These are phyloP conservation scores for Fusarium verrucosum DNA, from an alignment of 2,329 filamentous ascomycete genomes.

Conservation along the genomic window DNA sequence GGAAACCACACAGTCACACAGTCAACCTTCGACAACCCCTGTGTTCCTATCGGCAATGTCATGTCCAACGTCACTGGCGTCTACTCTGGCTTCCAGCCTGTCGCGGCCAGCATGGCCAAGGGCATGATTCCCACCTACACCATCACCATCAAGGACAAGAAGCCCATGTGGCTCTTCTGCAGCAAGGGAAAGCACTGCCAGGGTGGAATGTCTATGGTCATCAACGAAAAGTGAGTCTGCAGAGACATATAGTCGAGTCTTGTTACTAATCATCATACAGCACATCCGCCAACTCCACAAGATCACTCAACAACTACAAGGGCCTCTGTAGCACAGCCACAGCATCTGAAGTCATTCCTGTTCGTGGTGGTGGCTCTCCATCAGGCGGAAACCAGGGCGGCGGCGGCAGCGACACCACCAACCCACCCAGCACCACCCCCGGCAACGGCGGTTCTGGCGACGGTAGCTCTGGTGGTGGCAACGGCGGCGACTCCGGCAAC, in stretches of 20 bases:
- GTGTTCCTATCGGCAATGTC: constrained; percentile 66
- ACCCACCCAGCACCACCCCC: no score
- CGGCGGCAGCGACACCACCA: constrained; percentile 1
- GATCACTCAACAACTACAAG: constrained; percentile 62
- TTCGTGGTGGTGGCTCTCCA: constrained; percentile 31
- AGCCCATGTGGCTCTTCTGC: constrained; percentile 83
- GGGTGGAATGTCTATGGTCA: constrained; percentile 77
- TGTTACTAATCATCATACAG: constrained; percentile 40
- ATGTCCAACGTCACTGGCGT: constrained; percentile 66
- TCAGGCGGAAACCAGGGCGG: constrained; percentile 33
- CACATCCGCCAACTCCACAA: constrained; percentile 60
- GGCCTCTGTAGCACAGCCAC: constrained; percentile 47
- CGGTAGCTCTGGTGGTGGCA: background rate
- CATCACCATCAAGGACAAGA: constrained; percentile 72
- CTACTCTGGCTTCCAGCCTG: constrained; percentile 74
- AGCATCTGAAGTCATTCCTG: constrained; percentile 44
- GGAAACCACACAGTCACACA: constrained; percentile 84
- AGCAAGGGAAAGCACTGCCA: constrained; percentile 79
- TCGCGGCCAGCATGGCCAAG: constrained; percentile 59
- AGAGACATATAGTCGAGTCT: no score
- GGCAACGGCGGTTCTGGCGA: background rate
- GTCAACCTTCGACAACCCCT: constrained; percentile 77
- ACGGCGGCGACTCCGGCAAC: constrained; percentile 3
- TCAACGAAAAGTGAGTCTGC: constrained; percentile 73
- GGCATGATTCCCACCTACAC: constrained; percentile 73